Base-by-base conservation (phyloP, 371 early-diverging fungal species). In the Rhizopus stolonifer region DNA sequence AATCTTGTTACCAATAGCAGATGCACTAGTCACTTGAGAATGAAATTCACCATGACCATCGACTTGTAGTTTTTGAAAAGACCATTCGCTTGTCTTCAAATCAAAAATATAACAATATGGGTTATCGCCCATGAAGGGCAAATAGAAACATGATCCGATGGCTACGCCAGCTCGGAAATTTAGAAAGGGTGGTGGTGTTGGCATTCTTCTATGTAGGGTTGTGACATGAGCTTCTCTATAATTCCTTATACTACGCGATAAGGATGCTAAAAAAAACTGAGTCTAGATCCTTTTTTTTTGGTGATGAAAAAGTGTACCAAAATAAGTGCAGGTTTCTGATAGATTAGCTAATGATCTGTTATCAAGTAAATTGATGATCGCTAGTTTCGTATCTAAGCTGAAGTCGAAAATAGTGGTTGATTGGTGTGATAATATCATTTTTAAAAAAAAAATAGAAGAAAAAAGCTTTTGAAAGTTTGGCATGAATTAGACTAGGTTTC, bases 101-200 rank as follows among this genome's bases (percentile, higher is more conserved):
- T 69, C 63, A 53, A 60, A 56, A 3, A 42, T 32, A 25, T 65
- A 65, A 25, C 70, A 69, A 23, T 54, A 31, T 7, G 63, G 58
- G 6, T 25, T 50, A 7, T 56, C 59, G 15, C 55, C 45, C 24
- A 65, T 62, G 23, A 69, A 58, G 7, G 70, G 66, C 36, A 69
- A 19, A 36, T 65, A 65, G 19, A 69, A 62, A 19, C 31, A 55
- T 4, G 52, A 43, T 4, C 60, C 66, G 0, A 65, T 52, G 5
- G 59, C 42, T 14, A 48, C 56, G 1, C 70, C 70, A 2, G 63
- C 62, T 46, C 65, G 46, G 9, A 56, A 64, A 22, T 56, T 64
- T 1, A 64, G 15, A 34, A 60, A 63, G 3, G 58, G 58, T 4
- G 55, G 51, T 10, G 23, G 21, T 31, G 46, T 51, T 4, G 64